Evolutionary conservation across 2,329 filamentous ascomycete genomes (phyloP).

Genomic region (Fusarium gaditjirri): DNA sequence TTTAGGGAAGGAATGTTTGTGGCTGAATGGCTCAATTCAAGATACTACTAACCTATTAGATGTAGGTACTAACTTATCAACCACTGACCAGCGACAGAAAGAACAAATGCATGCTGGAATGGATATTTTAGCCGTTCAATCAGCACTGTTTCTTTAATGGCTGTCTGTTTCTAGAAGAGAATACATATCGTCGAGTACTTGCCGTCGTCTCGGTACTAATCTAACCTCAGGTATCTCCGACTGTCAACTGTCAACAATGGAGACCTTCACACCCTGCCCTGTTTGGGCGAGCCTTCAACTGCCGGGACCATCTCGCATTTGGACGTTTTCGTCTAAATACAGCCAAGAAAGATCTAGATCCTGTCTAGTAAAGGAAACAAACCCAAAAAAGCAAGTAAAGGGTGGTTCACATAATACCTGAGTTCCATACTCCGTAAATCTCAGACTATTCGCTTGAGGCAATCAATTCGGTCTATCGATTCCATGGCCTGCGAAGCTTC

Average conservation of each 20-base stretch:
- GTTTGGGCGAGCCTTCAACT: constrained; percentile 6
- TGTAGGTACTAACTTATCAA: not conserved
- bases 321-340: constrained; percentile 8
- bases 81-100: not conserved
- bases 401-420: not conserved
- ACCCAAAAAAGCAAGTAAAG: not conserved
- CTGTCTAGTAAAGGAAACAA: not conserved
- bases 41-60: not conserved
- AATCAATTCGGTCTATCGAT: not conserved
- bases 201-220: not conserved
- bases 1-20: constrained; percentile 27
- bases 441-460: not conserved
- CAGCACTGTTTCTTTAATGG: not conserved
- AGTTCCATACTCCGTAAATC: not conserved
- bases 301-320: constrained; percentile 1
- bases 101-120: not conserved
- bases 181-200: not conserved
- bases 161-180: not conserved
- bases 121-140: not conserved
- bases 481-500: constrained; percentile 2
- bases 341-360: not conserved
- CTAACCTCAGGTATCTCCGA: not conserved
- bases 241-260: not conserved
- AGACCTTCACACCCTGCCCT: not conserved
- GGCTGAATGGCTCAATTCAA: not conserved